phyloP scores from a whole-genome alignment of 129 eudicot species.

The Flaveria sonorensis region DNA sequence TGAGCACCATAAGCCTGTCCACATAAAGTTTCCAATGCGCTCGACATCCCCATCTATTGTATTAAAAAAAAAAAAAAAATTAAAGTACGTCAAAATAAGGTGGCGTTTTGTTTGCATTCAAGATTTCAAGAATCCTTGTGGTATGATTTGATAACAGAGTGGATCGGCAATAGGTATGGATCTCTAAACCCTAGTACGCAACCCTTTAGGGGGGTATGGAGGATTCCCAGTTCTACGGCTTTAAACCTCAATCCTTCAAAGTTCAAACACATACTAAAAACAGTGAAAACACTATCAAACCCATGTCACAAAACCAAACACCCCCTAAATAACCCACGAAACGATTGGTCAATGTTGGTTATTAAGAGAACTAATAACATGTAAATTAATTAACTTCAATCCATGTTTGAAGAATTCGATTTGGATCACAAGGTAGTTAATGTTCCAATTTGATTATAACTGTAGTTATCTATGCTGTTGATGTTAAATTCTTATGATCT shows the following conservation, averaged over 20 bases:
- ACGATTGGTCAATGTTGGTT: too few relatives aligned
- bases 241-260: not conserved
- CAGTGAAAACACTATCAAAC: not conserved
- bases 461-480: not conserved
- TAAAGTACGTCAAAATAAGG: not conserved
- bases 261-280: not conserved
- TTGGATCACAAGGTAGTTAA: not conserved
- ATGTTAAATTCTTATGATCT: not conserved
- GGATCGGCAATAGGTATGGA: not conserved
- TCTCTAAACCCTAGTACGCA: not conserved
- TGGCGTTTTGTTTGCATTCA: not conserved
- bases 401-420: not conserved
- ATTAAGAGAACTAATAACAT: too few relatives aligned
- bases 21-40: constrained; percentile 70
- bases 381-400: not conserved
- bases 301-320: too few relatives aligned
- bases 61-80: not conserved
- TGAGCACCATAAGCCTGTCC: constrained; percentile 86
- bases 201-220: not conserved
- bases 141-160: not conserved
- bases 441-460: not conserved
- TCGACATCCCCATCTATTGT: constrained; percentile 67
- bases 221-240: too few relatives aligned
- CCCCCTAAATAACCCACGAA: too few relatives aligned
- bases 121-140: too few relatives aligned